Percentiles rank a stretch among this genome's conserved stretches.
phyloP scores from a whole-genome alignment of 2,329 filamentous ascomycete species.

The Hypoxylon sp. region DNA sequence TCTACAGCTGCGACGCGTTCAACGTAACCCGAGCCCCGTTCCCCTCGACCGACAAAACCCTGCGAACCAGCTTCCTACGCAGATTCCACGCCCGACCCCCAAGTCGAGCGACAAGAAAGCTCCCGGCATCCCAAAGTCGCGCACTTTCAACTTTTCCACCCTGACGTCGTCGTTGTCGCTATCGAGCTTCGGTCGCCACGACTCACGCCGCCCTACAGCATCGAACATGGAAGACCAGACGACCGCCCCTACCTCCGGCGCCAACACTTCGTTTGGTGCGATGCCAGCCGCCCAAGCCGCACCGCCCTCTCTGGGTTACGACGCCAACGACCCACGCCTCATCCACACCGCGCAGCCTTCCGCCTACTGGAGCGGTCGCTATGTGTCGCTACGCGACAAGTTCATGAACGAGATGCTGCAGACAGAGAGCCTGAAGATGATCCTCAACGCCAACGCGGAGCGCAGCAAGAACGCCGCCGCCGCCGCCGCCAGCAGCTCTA shows the following conservation, averaged over 20 bases:
- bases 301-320: neutral
- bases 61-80: neutral
- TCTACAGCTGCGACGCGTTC: neutral
- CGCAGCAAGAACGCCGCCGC: conserved; percentile 32
- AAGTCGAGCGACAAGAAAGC: conserved; percentile 1
- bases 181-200: conserved; percentile 57
- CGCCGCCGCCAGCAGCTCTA: neutral
- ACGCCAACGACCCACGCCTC: neutral
- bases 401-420: conserved; percentile 61
- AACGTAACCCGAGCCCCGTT: neutral
- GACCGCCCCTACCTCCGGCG: conserved; percentile 7
- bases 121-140: conserved; percentile 59
- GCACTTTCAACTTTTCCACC: conserved; percentile 62
- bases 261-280: neutral
- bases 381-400: conserved; percentile 70
- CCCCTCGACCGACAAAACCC: neutral
- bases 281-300: conserved; percentile 7
- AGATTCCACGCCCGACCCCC: neutral
- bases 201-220: conserved; percentile 60
- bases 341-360: conserved; percentile 62
- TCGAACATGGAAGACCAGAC: conserved; percentile 22
- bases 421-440: conserved; percentile 46
- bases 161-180: conserved; percentile 62
- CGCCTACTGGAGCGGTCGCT: conserved; percentile 74
- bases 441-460: conserved; percentile 44